Evolutionary conservation across 768 basidiomycete genomes (phyloP).

Genomic region (Pleurotus pulmonarius): DNA sequence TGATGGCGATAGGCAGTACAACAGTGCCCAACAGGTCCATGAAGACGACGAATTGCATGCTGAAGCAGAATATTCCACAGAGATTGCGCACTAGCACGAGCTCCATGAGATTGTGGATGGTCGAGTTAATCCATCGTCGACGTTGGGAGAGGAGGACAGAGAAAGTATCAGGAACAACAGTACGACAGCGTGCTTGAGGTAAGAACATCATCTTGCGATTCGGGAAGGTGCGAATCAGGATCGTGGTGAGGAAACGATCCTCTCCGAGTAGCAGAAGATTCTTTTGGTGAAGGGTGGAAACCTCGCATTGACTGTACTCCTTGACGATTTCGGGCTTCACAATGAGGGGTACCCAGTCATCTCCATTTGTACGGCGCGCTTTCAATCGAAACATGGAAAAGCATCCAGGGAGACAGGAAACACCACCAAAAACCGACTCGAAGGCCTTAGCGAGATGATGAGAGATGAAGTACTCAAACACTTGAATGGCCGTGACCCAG

Average conservation of each 20-base stretch:
- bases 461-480: slow-evolving; percentile 98
- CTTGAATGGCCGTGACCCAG: slow-evolving; percentile 98
- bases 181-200: slow-evolving; percentile 92
- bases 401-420: slow-evolving; percentile 98
- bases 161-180: slow-evolving; percentile 96
- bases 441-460: slow-evolving; percentile 98
- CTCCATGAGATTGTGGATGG: slow-evolving; percentile 99
- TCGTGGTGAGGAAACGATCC: slow-evolving; percentile 97
- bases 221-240: slow-evolving; percentile 94
- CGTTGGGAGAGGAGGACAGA: slow-evolving; percentile 91
- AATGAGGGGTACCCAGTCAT: slow-evolving; percentile 97
- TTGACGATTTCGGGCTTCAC: slow-evolving; percentile 96
- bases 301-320: slow-evolving; percentile 93
- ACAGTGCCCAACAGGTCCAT: slow-evolving; percentile 93
- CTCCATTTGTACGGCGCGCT: slow-evolving; percentile 80
- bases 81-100: slow-evolving; percentile 94
- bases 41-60: slow-evolving; percentile 99
- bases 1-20: slow-evolving; percentile 91
- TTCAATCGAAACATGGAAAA: slow-evolving; percentile 99
- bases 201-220: slow-evolving; percentile 99
- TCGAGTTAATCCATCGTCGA: slow-evolving; percentile 99
- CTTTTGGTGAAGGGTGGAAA: slow-evolving; percentile 95
- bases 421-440: slow-evolving; percentile 98
- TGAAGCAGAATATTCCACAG: slow-evolving; percentile 99
- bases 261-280: slow-evolving; percentile 94